Percentiles rank a stretch among this genome's conserved stretches.
Conservation (phyloP, 768 basidiomycete genomes). For the Agrocybe pediades region DNA sequence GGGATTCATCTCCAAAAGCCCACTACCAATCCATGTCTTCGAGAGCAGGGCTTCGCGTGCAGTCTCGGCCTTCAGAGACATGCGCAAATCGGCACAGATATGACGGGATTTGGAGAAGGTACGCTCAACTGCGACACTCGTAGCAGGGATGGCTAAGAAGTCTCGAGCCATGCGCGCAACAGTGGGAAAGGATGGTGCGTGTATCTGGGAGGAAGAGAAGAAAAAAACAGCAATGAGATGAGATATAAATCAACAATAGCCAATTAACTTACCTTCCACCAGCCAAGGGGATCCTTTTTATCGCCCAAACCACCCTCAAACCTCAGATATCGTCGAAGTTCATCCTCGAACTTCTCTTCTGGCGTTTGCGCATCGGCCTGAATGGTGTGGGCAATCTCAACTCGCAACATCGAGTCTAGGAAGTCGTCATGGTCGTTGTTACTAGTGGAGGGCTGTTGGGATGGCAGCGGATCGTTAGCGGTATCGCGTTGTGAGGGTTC, state of each 20-base stretch:
- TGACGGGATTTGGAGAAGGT: slow-evolving; percentile 30
- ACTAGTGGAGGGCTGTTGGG: not conserved
- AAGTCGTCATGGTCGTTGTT: not conserved
- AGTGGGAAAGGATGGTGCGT: slow-evolving; percentile 19
- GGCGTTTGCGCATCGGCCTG: not conserved
- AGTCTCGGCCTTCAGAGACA: slow-evolving; percentile 27
- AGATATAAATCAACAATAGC: slow-evolving; percentile 1
- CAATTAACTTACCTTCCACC: slow-evolving; percentile 31
- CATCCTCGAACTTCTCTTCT: slow-evolving; percentile 15
- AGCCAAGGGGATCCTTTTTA: slow-evolving; percentile 21
- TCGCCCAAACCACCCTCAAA: slow-evolving; percentile 17
- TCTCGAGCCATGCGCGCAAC: slow-evolving; percentile 28
- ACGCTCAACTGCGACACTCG: slow-evolving; percentile 31
- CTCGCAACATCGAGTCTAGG: not conserved
- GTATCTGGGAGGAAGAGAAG: too few relatives aligned
- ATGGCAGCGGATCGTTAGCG: not conserved
- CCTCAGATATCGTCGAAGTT: slow-evolving; percentile 16
- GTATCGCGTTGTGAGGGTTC: too few relatives aligned
- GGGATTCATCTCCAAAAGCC: slow-evolving; percentile 1
- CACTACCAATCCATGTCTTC: slow-evolving; percentile 27
- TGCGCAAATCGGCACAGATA: slow-evolving; percentile 25
- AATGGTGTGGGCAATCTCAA: not conserved
- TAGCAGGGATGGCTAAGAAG: slow-evolving; percentile 31
- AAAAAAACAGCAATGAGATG: too few relatives aligned
- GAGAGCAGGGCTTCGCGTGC: slow-evolving; percentile 24